phyloP scores from a whole-genome alignment of 495 filamentous ascomycete genomes.

The Thozetella sp. region DNA sequence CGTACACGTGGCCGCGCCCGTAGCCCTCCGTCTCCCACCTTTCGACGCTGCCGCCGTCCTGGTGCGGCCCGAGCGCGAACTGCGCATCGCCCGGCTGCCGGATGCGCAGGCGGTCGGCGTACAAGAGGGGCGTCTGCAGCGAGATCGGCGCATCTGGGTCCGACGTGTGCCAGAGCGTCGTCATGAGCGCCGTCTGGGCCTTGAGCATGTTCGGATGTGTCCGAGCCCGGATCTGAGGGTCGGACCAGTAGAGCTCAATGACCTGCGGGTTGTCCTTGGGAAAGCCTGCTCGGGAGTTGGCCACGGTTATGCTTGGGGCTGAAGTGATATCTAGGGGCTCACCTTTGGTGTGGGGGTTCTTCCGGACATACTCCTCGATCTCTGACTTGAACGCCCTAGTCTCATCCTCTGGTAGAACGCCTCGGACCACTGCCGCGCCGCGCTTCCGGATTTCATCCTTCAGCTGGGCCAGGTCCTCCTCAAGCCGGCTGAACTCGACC shows the following conservation, averaged over 20 bases:
- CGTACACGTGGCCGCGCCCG: constrained; percentile 67
- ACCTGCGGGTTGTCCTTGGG: constrained; percentile 65
- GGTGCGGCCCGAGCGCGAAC: constrained; percentile 85
- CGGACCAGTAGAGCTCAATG: constrained; percentile 89
- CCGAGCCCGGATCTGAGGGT: constrained; percentile 72
- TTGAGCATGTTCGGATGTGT: constrained; percentile 70
- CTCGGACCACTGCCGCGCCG: constrained; percentile 64
- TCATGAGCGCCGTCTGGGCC: constrained; percentile 73
- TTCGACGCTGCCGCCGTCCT: constrained; percentile 84
- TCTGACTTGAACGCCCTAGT: constrained; percentile 61
- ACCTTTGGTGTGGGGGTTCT: constrained; percentile 62
- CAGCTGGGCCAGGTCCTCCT: constrained; percentile 42
- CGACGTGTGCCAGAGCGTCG: constrained; percentile 67
- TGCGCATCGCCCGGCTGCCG: constrained; percentile 71
- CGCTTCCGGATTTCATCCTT: constrained; percentile 57
- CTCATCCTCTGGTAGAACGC: constrained; percentile 60
- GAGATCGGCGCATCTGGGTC: constrained; percentile 63
- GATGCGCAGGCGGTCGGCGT: constrained; percentile 85
- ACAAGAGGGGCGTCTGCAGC: constrained; percentile 62
- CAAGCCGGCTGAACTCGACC: constrained; percentile 57
- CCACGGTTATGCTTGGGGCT: no score
- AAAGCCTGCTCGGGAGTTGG: constrained; percentile 48
- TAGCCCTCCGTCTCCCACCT: constrained; percentile 86
- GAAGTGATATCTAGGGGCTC: constrained; percentile 16
- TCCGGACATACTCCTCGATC: constrained; percentile 59